Conservation (phyloP, 1,284 basidiomycete genomes). For the Cryptococcus maquisensis region DNA sequence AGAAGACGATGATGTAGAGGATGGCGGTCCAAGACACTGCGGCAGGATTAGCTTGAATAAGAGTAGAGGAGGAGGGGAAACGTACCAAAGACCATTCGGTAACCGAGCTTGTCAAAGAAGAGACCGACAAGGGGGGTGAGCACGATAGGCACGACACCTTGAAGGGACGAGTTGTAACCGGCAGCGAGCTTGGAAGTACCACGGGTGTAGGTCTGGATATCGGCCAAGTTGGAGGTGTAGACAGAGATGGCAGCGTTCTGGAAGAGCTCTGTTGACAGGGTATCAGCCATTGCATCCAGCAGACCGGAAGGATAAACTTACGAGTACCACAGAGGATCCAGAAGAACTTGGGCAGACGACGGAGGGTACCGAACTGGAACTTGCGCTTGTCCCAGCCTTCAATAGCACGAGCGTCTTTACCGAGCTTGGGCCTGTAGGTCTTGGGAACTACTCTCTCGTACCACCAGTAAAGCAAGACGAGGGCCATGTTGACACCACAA, state of each 20-base stretch:
- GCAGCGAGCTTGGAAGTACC: constrained; percentile 45
- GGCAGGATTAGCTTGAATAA: not conserved
- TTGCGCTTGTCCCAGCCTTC: constrained; percentile 24
- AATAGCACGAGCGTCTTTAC: constrained; percentile 18
- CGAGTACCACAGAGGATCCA: constrained; percentile 35
- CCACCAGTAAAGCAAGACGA: constrained; percentile 40
- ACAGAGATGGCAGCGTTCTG: constrained; percentile 46
- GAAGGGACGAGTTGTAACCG: constrained; percentile 49
- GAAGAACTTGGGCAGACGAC: constrained; percentile 34
- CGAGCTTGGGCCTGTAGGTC: constrained; percentile 30
- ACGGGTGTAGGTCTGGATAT: constrained; percentile 47
- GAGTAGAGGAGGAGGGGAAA: not conserved
- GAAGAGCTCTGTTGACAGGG: constrained; percentile 37
- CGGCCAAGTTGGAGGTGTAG: constrained; percentile 49
- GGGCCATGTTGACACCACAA: constrained; percentile 25
- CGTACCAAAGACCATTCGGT: constrained; percentile 36
- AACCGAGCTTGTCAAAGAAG: constrained; percentile 43
- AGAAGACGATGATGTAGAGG: constrained; percentile 48
- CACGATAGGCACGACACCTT: constrained; percentile 50
- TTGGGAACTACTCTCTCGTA: constrained; percentile 42
- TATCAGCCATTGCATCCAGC: not conserved
- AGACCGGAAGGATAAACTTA: constrained; percentile 10
- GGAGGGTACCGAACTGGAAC: constrained; percentile 15
- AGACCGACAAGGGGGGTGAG: constrained; percentile 45
- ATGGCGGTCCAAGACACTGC: constrained; percentile 34